These are phyloP conservation scores for Boeremia exigua DNA, from an alignment of 2,329 filamentous ascomycete genomes.

Conservation along the genomic window DNA sequence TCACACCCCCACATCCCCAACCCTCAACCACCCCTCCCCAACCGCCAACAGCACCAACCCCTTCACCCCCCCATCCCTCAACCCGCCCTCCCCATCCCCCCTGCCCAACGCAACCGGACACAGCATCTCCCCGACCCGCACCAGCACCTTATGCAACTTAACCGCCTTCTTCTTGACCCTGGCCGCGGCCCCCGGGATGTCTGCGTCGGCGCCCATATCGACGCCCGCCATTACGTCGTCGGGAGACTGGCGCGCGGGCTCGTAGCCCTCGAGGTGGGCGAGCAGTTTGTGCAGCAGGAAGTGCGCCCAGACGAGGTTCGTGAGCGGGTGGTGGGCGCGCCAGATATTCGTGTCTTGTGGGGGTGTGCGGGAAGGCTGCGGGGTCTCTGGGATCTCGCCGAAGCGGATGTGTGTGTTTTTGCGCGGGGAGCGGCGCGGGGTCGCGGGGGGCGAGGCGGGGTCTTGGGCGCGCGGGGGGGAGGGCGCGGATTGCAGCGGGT, in stretches of 20 bases:
- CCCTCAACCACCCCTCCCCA: conserved; percentile 43
- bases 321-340: conserved; percentile 63
- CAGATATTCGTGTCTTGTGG: conserved; percentile 45
- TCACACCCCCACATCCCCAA: conserved; percentile 37
- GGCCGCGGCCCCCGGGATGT: conserved; percentile 15
- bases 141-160: conserved; percentile 47
- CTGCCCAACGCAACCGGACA: conserved; percentile 46
- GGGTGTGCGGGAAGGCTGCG: neutral
- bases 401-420: conserved; percentile 41
- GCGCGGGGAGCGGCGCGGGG: conserved; percentile 31
- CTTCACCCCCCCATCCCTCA: conserved; percentile 35
- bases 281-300: conserved; percentile 66
- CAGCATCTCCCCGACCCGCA: conserved; percentile 46
- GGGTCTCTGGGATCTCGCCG: conserved; percentile 15
- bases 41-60: conserved; percentile 45
- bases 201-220: conserved; percentile 6
- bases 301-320: conserved; percentile 69
- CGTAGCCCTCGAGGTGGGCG: conserved; percentile 39
- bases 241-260: conserved; percentile 27
- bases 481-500: conserved; percentile 44
- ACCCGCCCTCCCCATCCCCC: conserved; percentile 31
- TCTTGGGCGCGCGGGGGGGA: conserved; percentile 10
- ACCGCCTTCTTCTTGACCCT: conserved; percentile 45
- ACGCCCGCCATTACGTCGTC: conserved; percentile 25
- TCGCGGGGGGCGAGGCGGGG: neutral